Conservation (phyloP, 257 asterid species). For the Jacaranda copaia region DNA sequence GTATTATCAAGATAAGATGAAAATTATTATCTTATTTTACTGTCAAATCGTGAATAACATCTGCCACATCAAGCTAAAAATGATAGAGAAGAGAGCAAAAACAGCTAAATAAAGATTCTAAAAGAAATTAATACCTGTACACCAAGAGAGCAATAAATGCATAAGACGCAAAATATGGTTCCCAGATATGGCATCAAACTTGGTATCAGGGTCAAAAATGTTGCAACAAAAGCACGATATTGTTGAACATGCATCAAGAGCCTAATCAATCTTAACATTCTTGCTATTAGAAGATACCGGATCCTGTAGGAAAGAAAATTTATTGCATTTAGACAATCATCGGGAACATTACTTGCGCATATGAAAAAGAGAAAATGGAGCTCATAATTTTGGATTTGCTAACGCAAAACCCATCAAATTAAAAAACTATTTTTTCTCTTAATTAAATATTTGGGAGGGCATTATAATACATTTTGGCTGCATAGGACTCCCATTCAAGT, state of each 20-base stretch:
- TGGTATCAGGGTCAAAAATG: conserved; percentile 92
- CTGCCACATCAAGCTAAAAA: conserved; percentile 9
- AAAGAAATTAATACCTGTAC: conserved; percentile 71
- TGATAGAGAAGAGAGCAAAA: conserved; percentile 2
- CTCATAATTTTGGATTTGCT: background rate
- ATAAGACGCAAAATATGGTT: conserved; percentile 85
- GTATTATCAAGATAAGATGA: background rate
- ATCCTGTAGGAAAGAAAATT: conserved; percentile 65
- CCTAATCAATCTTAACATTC: conserved; percentile 94
- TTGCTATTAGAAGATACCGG: conserved; percentile 95
- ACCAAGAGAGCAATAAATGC: conserved; percentile 94
- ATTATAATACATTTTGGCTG: background rate
- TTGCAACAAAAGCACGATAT: conserved; percentile 96
- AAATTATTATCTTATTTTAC: conserved; percentile 14
- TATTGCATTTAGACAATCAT: conserved; percentile 14
- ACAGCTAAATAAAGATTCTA: conserved; percentile 19
- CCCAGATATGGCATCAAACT: conserved; percentile 98
- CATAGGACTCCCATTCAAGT: background rate
- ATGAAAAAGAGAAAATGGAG: conserved; percentile 13
- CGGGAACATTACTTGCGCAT: conserved; percentile 21
- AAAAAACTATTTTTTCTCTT: background rate
- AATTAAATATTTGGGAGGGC: background rate
- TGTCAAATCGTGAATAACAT: conserved; percentile 12
- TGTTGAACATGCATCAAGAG: conserved; percentile 87
- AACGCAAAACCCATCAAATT: background rate